Evolutionary conservation across 2,329 filamentous ascomycete genomes (phyloP), one percentile per base, ranked within the genome.

Genomic region (Pezizomycotina sp.): DNA sequence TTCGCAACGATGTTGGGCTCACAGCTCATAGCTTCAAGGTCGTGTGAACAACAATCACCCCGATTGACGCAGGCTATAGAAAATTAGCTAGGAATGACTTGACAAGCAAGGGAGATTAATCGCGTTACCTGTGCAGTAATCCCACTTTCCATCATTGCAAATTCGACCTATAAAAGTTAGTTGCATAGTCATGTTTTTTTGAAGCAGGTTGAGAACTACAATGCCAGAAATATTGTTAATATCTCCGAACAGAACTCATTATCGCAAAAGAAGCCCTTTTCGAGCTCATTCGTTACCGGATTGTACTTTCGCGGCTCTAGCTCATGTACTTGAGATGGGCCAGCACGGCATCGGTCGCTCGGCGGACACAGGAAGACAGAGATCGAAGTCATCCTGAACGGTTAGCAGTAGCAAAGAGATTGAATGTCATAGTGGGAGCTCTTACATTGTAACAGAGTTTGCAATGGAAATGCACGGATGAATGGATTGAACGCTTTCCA

Each of bases 261-360:
- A 21, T 38, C 41, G 32, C 44, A 47, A 27, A 47, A 47, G 10
- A 47, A 32, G 4, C 44, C 44, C 27, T 38, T 42, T 34, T 47
- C 35, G 34, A 47, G 36, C 5, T 31, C 12, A 18, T 18, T 23
- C 8, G 12, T 31, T 0, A 24, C 28, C 0, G 24, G 3, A 30
- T 37, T 36, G 15, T 28, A 38, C 19, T 27, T 27, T 24, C 41
- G 30, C 8, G 28, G 16, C 18, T 32, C 31, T 38, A 42, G 24
- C 32, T 44, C 33, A 13, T 31, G 34, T 6, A 14, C 16, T 8
- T 39, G 34, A 22, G 31, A 37, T 36, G 34, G 26, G 21, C 30
- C 5, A 31, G 23, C 31, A 34, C 6, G 34, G 18, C 22, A 23
- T 3, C 4, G 23, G 27, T 3, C 27, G 27, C 8, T n/a, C 2